phyloP scores from a whole-genome alignment of 495 filamentous ascomycete species.

The Letharia columbiana region DNA sequence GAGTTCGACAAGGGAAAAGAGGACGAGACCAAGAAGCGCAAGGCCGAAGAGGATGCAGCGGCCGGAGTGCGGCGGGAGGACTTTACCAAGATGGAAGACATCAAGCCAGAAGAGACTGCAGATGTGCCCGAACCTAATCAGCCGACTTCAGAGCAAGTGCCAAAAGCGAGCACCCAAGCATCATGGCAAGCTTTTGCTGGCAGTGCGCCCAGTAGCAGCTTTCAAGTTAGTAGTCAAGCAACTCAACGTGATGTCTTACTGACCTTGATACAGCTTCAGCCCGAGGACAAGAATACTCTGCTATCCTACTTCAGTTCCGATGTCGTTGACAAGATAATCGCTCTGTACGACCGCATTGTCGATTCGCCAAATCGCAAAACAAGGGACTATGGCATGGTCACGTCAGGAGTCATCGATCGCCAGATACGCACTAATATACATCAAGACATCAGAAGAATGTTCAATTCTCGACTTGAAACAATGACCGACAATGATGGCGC shows the following conservation, averaged over 20 bases:
- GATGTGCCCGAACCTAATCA: neutral
- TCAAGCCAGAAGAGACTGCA: neutral
- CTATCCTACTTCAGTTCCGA: constrained; percentile 39
- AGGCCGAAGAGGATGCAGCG: constrained; percentile 1
- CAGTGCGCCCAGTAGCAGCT: neutral
- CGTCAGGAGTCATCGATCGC: constrained; percentile 45
- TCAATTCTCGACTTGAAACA: constrained; percentile 58
- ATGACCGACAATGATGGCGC: constrained; percentile 47
- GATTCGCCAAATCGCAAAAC: constrained; percentile 34
- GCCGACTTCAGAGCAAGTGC: neutral
- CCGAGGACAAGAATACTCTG: constrained; percentile 41
- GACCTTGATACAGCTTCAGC: constrained; percentile 32
- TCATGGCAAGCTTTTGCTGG: constrained; percentile 17
- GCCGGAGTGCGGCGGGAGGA: neutral
- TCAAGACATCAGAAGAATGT: constrained; percentile 57
- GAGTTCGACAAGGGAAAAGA: constrained; percentile 9
- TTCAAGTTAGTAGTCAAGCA: constrained; percentile 12
- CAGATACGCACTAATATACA: constrained; percentile 56
- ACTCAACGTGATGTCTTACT: neutral
- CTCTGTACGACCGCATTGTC: constrained; percentile 40
- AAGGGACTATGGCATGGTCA: constrained; percentile 37
- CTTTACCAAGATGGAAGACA: neutral
- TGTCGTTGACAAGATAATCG: constrained; percentile 33
- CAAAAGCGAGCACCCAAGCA: constrained; percentile 8
- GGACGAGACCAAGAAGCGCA: neutral